These are phyloP conservation scores for Penicillium sp. DNA, from an alignment of 2,329 filamentous ascomycete genomes.

Conservation along the genomic window DNA sequence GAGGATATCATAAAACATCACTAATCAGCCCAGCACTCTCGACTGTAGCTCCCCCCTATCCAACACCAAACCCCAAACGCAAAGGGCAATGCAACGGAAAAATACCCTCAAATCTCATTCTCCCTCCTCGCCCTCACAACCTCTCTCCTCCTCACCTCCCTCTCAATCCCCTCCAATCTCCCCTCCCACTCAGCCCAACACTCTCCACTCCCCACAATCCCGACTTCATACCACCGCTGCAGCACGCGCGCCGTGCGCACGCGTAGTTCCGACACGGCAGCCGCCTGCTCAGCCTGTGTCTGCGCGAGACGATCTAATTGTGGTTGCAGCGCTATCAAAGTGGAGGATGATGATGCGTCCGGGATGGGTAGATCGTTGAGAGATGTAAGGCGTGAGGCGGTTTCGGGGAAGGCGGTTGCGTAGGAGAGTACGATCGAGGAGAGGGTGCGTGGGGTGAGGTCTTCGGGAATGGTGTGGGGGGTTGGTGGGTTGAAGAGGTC, in stretches of 20 bases:
- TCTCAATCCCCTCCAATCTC: slow-evolving; percentile 67
- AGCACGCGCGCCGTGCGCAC: slow-evolving; percentile 55
- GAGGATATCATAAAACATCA: slow-evolving; percentile 1
- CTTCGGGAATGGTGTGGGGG: slow-evolving; percentile 39
- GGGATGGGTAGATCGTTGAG: slow-evolving; percentile 53
- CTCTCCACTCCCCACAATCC: slow-evolving; percentile 68
- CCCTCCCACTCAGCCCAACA: slow-evolving; percentile 73
- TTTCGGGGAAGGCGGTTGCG: slow-evolving; percentile 52
- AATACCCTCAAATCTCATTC: slow-evolving; percentile 41
- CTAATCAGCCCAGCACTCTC: background rate
- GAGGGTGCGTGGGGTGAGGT: slow-evolving; percentile 42
- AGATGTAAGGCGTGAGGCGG: slow-evolving; percentile 52
- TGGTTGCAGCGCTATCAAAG: slow-evolving; percentile 49
- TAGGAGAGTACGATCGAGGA: slow-evolving; percentile 50
- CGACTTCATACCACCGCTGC: slow-evolving; percentile 73
- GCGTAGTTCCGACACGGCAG: slow-evolving; percentile 46
- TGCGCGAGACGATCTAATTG: slow-evolving; percentile 42
- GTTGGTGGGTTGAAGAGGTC: slow-evolving; percentile 46
- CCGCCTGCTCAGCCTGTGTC: slow-evolving; percentile 45
- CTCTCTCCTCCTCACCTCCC: slow-evolving; percentile 66
- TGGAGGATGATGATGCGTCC: slow-evolving; percentile 45
- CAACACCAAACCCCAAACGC: slow-evolving; percentile 20
- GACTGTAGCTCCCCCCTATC: background rate
- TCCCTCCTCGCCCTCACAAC: slow-evolving; percentile 58
- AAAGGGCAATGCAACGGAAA: background rate